Evolutionary conservation across 2,329 filamentous ascomycete genomes (phyloP), one percentile per base, ranked within the genome.

Genomic region (Alternaria sp.): DNA sequence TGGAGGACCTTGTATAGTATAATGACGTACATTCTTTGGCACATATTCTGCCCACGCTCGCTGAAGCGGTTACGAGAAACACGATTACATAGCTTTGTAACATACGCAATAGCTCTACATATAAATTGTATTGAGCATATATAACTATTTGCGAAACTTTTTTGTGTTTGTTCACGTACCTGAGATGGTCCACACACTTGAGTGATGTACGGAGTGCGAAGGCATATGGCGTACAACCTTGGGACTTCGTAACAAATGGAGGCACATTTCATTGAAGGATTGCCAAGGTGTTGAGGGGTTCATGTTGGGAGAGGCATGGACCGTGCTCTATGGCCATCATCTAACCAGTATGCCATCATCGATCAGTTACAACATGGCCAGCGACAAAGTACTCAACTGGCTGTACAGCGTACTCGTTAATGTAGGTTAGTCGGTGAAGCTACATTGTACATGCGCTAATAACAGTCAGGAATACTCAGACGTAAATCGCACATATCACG

Each of bases 321-420:
- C 46, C 46, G 46, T 49, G 46, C 46, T 49, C 12, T 30, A 34
- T 22, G 20, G 18, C 46, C 18, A 49, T 38, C 49, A n/a, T 52
- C 49, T 27, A 52, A 40, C 49, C 34, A 18, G 34, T 50, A n/a
- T 62, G 54, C 69, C 16, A 77, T 62, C 68, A 86, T 86, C 85
- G 81, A 85, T 63, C 46, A 38, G 30, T 50, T 38, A 50, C 46
- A 50, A 36, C 46, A 88, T 89, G 71, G 92, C 97, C 76, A 91
- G 92, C 73, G 93, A 97, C 80, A 92, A 93, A 81, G 90, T 96
- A 63, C 85, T 98, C 74, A 94, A 93, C 81, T 98, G 94, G 94
- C 89, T 98, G 6, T 97, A 97, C 81, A 95, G 92, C 81, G 90
- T 97, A 57, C 82, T 98, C 60, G 92, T 90, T 43, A 78, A 74